Base-by-base conservation (phyloP, 2,329 filamentous ascomycete species). In the Phyllosticta citriasiana region DNA sequence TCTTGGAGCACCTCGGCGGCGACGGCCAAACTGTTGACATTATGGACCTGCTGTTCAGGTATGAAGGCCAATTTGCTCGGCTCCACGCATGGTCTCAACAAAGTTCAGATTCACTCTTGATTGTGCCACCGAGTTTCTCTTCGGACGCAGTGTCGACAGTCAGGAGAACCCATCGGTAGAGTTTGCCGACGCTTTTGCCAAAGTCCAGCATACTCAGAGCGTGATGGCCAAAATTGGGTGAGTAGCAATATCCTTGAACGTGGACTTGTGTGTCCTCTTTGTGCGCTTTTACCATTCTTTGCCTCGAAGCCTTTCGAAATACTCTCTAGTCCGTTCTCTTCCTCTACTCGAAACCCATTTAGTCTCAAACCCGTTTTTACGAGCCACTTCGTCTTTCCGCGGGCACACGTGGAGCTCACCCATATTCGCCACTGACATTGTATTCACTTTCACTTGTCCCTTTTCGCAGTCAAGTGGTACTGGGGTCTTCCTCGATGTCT, bases 61-160 rank as follows among this genome's bases (percentile, higher is more conserved):
- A 50, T 22, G 24, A 47, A 16, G 2, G 27, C 6, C 68, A 27
- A 22, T 33, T 4, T 47, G 27, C 12, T 5, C 19, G 53, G 22
- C 19, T 3, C 27, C 12, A 7, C 3, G 14, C 19, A 4, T 19
- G 26, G 14, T 33, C 8, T 27, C 53, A 25, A 53, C 4, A 16
- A 5, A 12, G 24, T 22, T 1, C 27, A 67, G 66, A n/a, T 88
- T 87, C 69, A 92, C 91, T 0, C 80, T 97, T 27, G 92, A 96
- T 73, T 86, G 89, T 7, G 85, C 89, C 1, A 96, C 91, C 0
- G 88, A 95, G 67, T 96, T 96, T 71, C 77, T 97, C 27, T 82
- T 96, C 2, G 92, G 92, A 3, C 79, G 85, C 63, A 88, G 88
- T 64, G 87, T 92, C 22, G 83, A 82, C 55, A 85, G 81, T 66